Base-by-base conservation (phyloP, 768 basidiomycete genomes). In the Dendrothele bispora region DNA sequence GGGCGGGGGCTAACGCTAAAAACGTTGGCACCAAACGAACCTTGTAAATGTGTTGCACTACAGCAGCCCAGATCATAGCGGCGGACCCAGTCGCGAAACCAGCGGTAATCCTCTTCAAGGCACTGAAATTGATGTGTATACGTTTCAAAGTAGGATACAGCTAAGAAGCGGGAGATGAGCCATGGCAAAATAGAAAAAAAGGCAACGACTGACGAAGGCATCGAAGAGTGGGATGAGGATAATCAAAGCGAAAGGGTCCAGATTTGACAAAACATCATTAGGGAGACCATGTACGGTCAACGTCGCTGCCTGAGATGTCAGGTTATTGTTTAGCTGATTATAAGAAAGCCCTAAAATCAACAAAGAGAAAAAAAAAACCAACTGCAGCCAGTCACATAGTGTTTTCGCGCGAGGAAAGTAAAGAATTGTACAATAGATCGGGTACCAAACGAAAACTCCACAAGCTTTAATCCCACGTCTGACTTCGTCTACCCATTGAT, bases 31-130 rank as follows among this genome's bases (percentile, higher is more conserved):
- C n/a, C n/a, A n/a, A n/a, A n/a, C n/a, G n/a, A n/a, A n/a, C n/a
- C n/a, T n/a, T n/a, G n/a, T n/a, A n/a, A n/a, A n/a, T n/a, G 59
- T 88, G 75, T 61, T 90, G 85, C 10, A 88, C 59, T 43, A 84
- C 83, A 57, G 71, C 83, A n/a, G 84, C 83, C 81, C 82, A 86
- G 8, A 80, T 55, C 84, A 86, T 86, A 12, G 83, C 72, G 17
- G 68, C 72, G 5, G 76, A 56, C n/a, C 39, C 39, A 3, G 75
- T 73, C 29, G 65, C 63, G 62, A 86, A 86, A 0, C 84, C 84
- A 29, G 68, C 68, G 0, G 76, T 65, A 34, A 86, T 80, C 56
- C 72, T 81, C 62, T 79, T 83, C 39, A 86, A 63, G 0, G 84
- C 71, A 25, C 67, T 78, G 54, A 86, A 84, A 57, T 74, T 78